These are phyloP conservation scores for Carex myosuroides DNA, from an alignment of 176 grass and related monocot species.

Conservation along the genomic window DNA sequence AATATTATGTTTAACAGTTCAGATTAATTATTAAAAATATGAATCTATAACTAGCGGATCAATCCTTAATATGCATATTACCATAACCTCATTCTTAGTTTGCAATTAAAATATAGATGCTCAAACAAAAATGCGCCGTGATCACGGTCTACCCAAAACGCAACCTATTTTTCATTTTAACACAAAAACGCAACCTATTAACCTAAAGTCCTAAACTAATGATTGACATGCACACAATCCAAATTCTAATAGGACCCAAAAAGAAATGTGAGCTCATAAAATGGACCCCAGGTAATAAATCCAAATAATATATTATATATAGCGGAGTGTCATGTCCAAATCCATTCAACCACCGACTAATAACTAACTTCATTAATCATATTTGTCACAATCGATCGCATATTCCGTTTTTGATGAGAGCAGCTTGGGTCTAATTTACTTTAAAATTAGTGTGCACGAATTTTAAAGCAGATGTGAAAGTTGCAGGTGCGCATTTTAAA, in stretches of 20 bases:
- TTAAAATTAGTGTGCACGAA: too few relatives aligned
- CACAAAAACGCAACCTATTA: neutral
- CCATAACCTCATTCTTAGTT: neutral
- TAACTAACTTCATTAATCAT: slow-evolving; percentile 13
- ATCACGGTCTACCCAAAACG: neutral
- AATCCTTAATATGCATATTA: too few relatives aligned
- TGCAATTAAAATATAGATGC: neutral
- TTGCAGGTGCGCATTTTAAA: too few relatives aligned
- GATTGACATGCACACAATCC: neutral
- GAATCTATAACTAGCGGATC: too few relatives aligned
- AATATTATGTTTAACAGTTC: too few relatives aligned
- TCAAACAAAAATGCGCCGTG: neutral
- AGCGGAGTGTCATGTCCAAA: neutral
- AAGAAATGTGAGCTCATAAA: neutral
- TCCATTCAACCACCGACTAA: neutral
- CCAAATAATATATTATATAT: neutral
- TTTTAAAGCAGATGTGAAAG: too few relatives aligned
- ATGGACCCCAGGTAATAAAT: neutral
- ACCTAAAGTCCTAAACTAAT: neutral
- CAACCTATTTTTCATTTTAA: neutral
- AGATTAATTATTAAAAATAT: too few relatives aligned
- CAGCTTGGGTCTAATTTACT: too few relatives aligned
- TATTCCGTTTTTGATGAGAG: neutral
- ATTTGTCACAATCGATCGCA: neutral
- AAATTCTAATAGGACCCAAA: neutral